Evolutionary conservation across 2,329 filamentous ascomycete species (phyloP).

Genomic region (Trichocomaceae sp.): DNA sequence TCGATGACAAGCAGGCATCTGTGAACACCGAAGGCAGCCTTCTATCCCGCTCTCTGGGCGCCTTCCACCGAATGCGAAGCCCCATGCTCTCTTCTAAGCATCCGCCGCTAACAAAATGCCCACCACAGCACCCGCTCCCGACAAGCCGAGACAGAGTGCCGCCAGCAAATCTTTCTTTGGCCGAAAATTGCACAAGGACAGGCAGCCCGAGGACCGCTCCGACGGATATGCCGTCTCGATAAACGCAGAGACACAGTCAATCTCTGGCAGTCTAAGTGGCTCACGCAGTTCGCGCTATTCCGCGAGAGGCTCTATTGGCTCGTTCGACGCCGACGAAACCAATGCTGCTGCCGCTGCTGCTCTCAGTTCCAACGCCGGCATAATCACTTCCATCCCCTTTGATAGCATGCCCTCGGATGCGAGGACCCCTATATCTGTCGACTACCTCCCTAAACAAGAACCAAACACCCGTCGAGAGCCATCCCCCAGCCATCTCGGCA

Average conservation of each 20-base stretch:
- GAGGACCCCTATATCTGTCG: slow-evolving; percentile 63
- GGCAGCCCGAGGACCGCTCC: slow-evolving; percentile 54
- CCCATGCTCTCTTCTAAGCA: slow-evolving; percentile 20
- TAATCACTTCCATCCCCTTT: slow-evolving; percentile 84
- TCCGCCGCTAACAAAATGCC: slow-evolving; percentile 41
- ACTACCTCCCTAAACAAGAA: slow-evolving; percentile 64
- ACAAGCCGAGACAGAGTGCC: slow-evolving; percentile 77
- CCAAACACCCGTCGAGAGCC: slow-evolving; percentile 60
- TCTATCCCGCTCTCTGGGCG: neutral
- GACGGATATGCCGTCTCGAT: slow-evolving; percentile 53
- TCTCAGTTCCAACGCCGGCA: slow-evolving; percentile 68
- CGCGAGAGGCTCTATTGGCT: slow-evolving; percentile 64
- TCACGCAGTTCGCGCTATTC: slow-evolving; percentile 68
- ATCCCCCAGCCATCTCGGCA: slow-evolving; percentile 76
- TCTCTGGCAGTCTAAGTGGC: slow-evolving; percentile 54
- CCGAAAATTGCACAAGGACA: slow-evolving; percentile 69
- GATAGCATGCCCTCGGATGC: slow-evolving; percentile 61
- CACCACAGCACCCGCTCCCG: slow-evolving; percentile 57
- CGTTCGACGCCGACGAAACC: slow-evolving; percentile 57
- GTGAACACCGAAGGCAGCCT: neutral
- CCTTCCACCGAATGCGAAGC: neutral
- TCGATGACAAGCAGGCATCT: neutral
- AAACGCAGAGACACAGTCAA: slow-evolving; percentile 36
- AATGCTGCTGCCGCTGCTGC: slow-evolving; percentile 57
- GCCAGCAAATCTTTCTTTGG: slow-evolving; percentile 82